Conservation (phyloP, 2,329 filamentous ascomycete species). For the Pseudogymnoascus sp. region DNA sequence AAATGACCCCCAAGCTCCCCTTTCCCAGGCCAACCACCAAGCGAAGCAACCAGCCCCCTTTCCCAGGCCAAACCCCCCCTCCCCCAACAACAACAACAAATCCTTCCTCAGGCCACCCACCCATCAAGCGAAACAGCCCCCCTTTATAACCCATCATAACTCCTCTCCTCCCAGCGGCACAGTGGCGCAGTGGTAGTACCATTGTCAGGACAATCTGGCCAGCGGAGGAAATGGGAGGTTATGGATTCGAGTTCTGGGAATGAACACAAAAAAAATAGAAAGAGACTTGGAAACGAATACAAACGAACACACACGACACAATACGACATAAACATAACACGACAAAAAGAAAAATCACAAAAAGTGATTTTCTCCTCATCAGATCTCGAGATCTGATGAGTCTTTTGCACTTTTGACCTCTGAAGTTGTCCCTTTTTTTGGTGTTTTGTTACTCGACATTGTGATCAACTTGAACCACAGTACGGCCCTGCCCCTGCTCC, state of each 20-base stretch:
- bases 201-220: constrained; percentile 7
- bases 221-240: neutral
- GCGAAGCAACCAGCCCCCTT: neutral
- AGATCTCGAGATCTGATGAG: neutral
- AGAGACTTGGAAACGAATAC: neutral
- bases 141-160: neutral
- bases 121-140: neutral
- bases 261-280: neutral
- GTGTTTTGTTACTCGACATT: neutral
- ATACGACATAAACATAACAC: neutral
- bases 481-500: neutral
- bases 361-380: constrained; percentile 2
- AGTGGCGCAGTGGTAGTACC: constrained; percentile 8
- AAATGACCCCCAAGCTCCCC: neutral
- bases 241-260: neutral
- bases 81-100: neutral
- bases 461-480: neutral
- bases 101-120: neutral
- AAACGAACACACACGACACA: neutral
- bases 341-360: constrained; percentile 7
- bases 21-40: neutral
- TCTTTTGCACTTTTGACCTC: neutral
- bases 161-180: neutral
- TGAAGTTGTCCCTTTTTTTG: neutral
- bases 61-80: neutral